Percentiles rank a stretch among this genome's conserved stretches.
Conservation (phyloP, 805 yeast species). For the Wickerhamiella kazuoi region DNA sequence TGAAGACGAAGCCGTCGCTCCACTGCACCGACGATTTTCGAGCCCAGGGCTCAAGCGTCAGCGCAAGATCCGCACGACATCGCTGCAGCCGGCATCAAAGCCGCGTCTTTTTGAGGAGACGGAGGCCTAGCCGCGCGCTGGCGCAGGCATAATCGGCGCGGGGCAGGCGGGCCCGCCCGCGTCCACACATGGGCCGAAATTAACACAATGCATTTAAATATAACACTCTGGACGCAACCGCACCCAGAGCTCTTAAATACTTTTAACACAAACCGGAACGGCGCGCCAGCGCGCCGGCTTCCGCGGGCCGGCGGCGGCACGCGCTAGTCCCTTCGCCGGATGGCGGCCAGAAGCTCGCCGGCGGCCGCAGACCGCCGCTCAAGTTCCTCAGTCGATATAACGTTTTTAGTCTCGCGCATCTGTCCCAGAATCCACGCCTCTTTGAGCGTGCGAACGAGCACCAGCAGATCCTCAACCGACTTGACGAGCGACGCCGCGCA, state of each 20-base stretch:
- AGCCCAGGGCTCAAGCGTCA: slow-evolving; percentile 1
- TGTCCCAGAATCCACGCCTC: slow-evolving; percentile 29
- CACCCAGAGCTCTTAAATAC: no score
- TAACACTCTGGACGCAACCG: neutral
- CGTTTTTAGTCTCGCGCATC: slow-evolving; percentile 9
- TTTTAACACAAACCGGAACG: no score
- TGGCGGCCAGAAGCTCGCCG: neutral
- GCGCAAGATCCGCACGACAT: slow-evolving; percentile 10
- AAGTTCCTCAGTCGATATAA: neutral
- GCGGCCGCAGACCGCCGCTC: slow-evolving; percentile 1
- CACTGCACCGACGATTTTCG: slow-evolving; percentile 6
- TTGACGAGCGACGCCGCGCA: slow-evolving; percentile 21
- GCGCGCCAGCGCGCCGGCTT: neutral
- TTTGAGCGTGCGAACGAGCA: slow-evolving; percentile 23
- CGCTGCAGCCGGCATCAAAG: slow-evolving; percentile 9
- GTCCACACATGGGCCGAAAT: neutral
- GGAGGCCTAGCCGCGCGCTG: neutral
- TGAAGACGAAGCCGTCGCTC: neutral
- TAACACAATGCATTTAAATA: no score
- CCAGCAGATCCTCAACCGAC: slow-evolving; percentile 24
- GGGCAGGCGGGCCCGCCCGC: neutral
- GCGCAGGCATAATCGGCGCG: no score
- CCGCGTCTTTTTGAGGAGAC: neutral
- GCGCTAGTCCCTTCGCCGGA: neutral
- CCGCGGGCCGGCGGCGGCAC: neutral